These are phyloP conservation scores for Hypoxylon fragiforme DNA, from an alignment of 495 filamentous ascomycete species.

Conservation along the genomic window DNA sequence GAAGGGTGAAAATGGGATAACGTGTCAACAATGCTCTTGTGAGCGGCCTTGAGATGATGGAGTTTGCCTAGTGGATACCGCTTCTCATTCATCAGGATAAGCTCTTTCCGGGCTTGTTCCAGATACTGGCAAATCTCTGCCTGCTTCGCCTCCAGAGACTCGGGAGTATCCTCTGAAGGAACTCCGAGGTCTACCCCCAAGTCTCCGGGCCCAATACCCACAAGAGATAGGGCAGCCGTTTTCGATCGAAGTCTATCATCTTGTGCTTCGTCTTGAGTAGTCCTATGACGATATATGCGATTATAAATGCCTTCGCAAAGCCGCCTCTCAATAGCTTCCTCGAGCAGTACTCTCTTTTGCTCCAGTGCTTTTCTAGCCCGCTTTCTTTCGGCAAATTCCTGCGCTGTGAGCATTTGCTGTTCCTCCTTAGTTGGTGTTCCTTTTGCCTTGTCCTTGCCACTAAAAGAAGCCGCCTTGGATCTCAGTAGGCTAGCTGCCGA, in stretches of 20 bases:
- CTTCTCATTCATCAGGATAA: conserved; percentile 83
- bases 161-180: conserved; percentile 45
- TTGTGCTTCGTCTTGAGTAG: conserved; percentile 89
- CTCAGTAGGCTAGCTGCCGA: conserved; percentile 57
- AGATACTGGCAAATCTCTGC: conserved; percentile 74
- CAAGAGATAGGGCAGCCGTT: conserved; percentile 84
- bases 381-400: conserved; percentile 78
- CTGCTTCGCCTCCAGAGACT: conserved; percentile 62
- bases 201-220: conserved; percentile 86
- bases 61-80: conserved; percentile 90
- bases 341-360: conserved; percentile 71
- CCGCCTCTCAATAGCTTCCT: conserved; percentile 89
- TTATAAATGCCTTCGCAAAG: conserved; percentile 87
- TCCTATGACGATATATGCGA: conserved; percentile 87
- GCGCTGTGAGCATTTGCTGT: conserved; percentile 89
- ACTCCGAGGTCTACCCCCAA: conserved; percentile 76
- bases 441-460: conserved; percentile 54
- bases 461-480: conserved; percentile 55
- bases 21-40: conserved; percentile 93
- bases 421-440: conserved; percentile 47
- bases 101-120: conserved; percentile 69
- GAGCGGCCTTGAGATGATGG: conserved; percentile 80
- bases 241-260: conserved; percentile 95
- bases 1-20: conserved; percentile 76
- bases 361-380: conserved; percentile 77